These are phyloP conservation scores for Kluyveromyces sp. DNA, from an alignment of 1,139 yeast genomes.

Conservation along the genomic window DNA sequence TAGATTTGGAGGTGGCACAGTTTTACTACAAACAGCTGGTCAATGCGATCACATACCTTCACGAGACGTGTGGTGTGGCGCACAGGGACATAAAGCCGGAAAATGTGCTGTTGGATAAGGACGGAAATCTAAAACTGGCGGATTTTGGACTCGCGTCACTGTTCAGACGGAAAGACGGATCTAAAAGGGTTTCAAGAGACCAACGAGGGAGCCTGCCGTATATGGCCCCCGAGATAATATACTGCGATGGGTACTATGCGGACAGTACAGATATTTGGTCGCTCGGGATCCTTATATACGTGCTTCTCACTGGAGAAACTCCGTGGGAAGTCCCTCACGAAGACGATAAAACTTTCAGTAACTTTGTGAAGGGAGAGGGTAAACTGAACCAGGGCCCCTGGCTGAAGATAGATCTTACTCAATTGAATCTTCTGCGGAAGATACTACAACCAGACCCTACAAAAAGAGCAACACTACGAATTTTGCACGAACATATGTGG, in stretches of 20 bases:
- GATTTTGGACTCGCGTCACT: conserved; percentile 65
- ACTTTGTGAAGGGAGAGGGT: conserved; percentile 39
- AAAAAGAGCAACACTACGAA: conserved; percentile 37
- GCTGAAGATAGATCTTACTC: conserved; percentile 42
- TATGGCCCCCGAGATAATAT: conserved; percentile 61
- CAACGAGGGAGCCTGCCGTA: conserved; percentile 67
- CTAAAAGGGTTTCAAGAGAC: conserved; percentile 46
- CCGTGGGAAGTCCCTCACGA: conserved; percentile 59
- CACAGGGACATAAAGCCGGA: conserved; percentile 91
- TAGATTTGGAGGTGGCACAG: conserved; percentile 58
- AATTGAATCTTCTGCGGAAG: conserved; percentile 44
- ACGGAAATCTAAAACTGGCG: conserved; percentile 56
- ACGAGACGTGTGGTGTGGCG: conserved; percentile 61
- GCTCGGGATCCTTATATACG: conserved; percentile 54
- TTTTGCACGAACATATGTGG: conserved; percentile 48
- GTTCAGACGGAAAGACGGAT: conserved; percentile 50
- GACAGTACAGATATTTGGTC: conserved; percentile 57
- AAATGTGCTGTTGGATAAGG: conserved; percentile 66
- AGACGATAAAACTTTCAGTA: conserved; percentile 42
- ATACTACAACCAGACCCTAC: conserved; percentile 42
- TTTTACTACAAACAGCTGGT: conserved; percentile 59
- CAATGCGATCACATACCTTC: conserved; percentile 52
- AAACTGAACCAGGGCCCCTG: conserved; percentile 43
- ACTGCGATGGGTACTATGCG: conserved; percentile 42
- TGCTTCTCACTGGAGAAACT: conserved; percentile 51